phyloP scores from a whole-genome alignment of 1,284 basidiomycete genomes.

The Naganishia albida region DNA sequence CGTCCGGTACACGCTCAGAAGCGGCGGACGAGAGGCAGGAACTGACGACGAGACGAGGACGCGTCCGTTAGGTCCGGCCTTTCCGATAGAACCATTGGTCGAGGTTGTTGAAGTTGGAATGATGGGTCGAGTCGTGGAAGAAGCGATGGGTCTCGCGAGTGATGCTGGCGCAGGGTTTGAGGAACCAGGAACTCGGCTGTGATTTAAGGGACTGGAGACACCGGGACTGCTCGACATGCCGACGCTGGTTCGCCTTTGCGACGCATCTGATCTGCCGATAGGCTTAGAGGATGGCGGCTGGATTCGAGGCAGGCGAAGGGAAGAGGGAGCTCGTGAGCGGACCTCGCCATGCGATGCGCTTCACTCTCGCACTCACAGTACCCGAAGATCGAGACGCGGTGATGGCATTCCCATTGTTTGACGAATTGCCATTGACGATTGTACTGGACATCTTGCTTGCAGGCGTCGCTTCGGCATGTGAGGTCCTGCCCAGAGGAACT shows the following conservation, averaged over 20 bases:
- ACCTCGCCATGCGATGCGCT: not conserved
- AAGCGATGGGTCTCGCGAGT: slow-evolving; percentile 2
- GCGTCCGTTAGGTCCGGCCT: slow-evolving; percentile 11
- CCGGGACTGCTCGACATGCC: slow-evolving; percentile 18
- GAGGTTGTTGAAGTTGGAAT: slow-evolving; percentile 25
- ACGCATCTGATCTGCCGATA: not conserved
- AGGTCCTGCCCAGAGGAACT: not conserved
- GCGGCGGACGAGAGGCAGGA: slow-evolving; percentile 26
- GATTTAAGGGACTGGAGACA: slow-evolving; percentile 13
- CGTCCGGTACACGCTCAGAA: slow-evolving; percentile 27
- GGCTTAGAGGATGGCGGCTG: slow-evolving; percentile 14
- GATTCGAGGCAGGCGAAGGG: not conserved
- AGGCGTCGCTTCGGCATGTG: not conserved
- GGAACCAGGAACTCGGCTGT: slow-evolving; percentile 4
- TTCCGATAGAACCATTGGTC: slow-evolving; percentile 14
- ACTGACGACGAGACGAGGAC: slow-evolving; percentile 27
- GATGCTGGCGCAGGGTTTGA: slow-evolving; percentile 2
- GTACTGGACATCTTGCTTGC: not conserved
- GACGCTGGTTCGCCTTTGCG: not conserved
- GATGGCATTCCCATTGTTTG: slow-evolving; percentile 11
- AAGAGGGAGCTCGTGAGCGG: too few relatives aligned
- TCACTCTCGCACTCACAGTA: not conserved
- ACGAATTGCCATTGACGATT: slow-evolving; percentile 4
- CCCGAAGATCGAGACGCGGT: slow-evolving; percentile 9
- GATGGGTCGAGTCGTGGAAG: slow-evolving; percentile 21